phyloP scores from a whole-genome alignment of 2,329 filamentous ascomycete species.

The Uncinocarpus reesii region DNA sequence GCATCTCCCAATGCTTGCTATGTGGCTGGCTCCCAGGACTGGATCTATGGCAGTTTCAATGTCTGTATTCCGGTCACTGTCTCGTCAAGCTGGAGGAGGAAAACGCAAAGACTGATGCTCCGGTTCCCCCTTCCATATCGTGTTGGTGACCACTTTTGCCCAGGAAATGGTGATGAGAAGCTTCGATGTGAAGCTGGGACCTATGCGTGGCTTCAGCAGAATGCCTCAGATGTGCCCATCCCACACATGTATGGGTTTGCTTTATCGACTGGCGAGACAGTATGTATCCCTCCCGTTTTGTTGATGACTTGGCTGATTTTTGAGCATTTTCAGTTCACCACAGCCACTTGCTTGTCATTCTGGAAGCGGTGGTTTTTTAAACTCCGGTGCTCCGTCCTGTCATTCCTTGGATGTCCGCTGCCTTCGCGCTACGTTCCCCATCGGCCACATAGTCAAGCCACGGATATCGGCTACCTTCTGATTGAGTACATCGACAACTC shows the following conservation, averaged over 20 bases:
- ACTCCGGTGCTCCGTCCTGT: not conserved
- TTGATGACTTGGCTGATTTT: not conserved
- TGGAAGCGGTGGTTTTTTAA: not conserved
- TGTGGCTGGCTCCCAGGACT: constrained; percentile 9
- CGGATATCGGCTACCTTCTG: constrained; percentile 17
- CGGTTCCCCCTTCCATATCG: constrained; percentile 15
- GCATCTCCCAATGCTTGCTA: constrained; percentile 7
- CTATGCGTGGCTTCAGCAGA: constrained; percentile 14
- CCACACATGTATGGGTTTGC: constrained; percentile 15
- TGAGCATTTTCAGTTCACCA: not conserved
- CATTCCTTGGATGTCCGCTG: not conserved
- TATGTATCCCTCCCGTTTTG: constrained; percentile 7
- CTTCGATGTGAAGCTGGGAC: constrained; percentile 17
- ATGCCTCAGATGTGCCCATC: constrained; percentile 15
- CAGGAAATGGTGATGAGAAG: constrained; percentile 16
- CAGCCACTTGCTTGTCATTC: not conserved
- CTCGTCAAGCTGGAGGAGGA: not conserved
- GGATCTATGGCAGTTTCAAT: constrained; percentile 19
- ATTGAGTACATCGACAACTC: constrained; percentile 20
- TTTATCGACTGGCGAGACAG: constrained; percentile 21
- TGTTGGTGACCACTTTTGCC: constrained; percentile 8
- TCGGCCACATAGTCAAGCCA: not conserved
- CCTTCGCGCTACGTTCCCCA: constrained; percentile 6
- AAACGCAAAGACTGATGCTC: constrained; percentile 2
- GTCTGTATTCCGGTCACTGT: constrained; percentile 15